phyloP scores from a whole-genome alignment of 495 filamentous ascomycete species.

The Aspergillus diversus region DNA sequence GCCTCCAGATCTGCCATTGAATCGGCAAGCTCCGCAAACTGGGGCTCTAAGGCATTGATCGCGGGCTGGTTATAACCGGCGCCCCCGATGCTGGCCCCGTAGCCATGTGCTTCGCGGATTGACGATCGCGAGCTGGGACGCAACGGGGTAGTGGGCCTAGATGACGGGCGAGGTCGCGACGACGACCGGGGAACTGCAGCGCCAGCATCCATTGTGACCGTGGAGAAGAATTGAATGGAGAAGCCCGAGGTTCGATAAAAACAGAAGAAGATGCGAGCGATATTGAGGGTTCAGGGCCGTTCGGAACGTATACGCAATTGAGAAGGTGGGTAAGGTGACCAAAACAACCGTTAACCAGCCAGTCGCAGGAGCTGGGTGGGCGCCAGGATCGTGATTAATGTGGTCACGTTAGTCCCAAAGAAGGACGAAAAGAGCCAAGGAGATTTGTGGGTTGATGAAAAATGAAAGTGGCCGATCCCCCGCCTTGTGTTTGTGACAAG shows the following conservation, averaged over 20 bases:
- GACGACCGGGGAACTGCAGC: conserved; percentile 39
- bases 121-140: conserved; percentile 90
- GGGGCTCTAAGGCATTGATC: conserved; percentile 80
- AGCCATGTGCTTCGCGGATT: conserved; percentile 69
- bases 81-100: conserved; percentile 46
- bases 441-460: no score
- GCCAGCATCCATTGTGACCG: conserved; percentile 38
- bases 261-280: conserved; percentile 9
- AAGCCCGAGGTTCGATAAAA: conserved; percentile 13
- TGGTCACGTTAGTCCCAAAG: conserved; percentile 3
- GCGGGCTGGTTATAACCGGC: conserved; percentile 64
- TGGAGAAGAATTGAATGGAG: not conserved
- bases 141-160: conserved; percentile 90
- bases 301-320: conserved; percentile 19
- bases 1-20: conserved; percentile 93
- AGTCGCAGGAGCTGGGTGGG: not conserved
- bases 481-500: not conserved
- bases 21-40: conserved; percentile 92
- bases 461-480: not conserved
- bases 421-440: not conserved
- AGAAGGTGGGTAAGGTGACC: conserved; percentile 14
- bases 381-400: conserved; percentile 7
- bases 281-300: conserved; percentile 1
- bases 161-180: conserved; percentile 53
- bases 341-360: not conserved